Base-by-base conservation (phyloP, 495 filamentous ascomycete genomes). In the Tetracladium marchalianum region DNA sequence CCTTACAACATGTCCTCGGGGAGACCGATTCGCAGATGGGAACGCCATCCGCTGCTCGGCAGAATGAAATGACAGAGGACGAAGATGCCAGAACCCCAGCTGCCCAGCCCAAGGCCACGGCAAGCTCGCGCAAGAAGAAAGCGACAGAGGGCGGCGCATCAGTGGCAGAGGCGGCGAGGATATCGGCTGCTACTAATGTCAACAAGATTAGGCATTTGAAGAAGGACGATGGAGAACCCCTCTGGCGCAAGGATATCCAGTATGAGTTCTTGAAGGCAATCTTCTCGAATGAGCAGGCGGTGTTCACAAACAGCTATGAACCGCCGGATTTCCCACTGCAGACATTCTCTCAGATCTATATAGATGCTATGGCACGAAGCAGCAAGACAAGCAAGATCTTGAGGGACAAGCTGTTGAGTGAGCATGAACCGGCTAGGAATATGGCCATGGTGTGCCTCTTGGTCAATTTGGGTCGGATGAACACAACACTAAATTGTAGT, bases 361-460 rank as follows among this genome's bases (percentile, higher is more conserved):
- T 98, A 59, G 90, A 97, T 64, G 87, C 90, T 35, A 98, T 98
- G 92, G 89, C 93, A 6, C 75, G 87, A 65, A 98, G 92, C 64
- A 96, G 87, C 74, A 98, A 98, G 71, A 96, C 90, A 24, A 97
- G 92, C 67, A 96, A 97, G 66, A 93, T 98, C 49, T 72, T 98
- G 42, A 85, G 93, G 60, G 92, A 98, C 56, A 98, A 98, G 71
- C 76, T 98, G 53, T 79, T 95, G 56, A 90, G 79, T 56, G 92
- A 97, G 61, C 83, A 87, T 55, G 79, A 84, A 46, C 88, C 87
- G 36, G 92, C 93, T 24, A 84, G 94, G 61, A 87, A 85, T 58
- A 98, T 98, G 93, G 92, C 92, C 8, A 98, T 98, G 92, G 88
- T 98, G 47, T 98, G 92, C 69, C 67, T 98, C 57, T 68, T 98